Conservation (phyloP, 1,284 basidiomycete genomes). For the Cutaneotrichosporon sp. region DNA sequence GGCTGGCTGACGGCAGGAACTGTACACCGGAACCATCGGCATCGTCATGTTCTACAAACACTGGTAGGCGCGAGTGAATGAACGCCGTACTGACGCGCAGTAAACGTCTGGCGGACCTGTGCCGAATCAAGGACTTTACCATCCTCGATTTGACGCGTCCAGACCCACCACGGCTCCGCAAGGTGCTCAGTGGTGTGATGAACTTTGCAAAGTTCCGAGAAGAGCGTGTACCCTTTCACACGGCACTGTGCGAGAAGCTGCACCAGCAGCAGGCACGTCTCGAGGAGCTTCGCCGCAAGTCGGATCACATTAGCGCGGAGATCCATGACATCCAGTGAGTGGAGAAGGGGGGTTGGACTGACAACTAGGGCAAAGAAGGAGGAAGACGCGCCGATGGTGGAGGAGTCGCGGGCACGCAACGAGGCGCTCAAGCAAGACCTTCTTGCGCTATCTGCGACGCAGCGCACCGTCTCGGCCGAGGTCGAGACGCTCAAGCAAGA, state of each 20-base stretch:
- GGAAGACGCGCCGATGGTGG: constrained; percentile 65
- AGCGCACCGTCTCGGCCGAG: constrained; percentile 52
- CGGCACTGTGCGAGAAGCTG: constrained; percentile 14
- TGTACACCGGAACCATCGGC: constrained; percentile 57
- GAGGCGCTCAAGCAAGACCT: constrained; percentile 59
- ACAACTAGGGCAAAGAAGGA: constrained; percentile 58
- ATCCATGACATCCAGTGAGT: constrained; percentile 62
- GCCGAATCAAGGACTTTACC: constrained; percentile 71
- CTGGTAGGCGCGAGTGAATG: constrained; percentile 51
- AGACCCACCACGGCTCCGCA: constrained; percentile 63
- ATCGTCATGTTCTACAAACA: constrained; percentile 63
- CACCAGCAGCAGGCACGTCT: not conserved
- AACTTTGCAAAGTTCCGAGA: constrained; percentile 78
- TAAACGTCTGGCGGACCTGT: constrained; percentile 57
- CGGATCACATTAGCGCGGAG: constrained; percentile 55
- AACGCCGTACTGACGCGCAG: constrained; percentile 51
- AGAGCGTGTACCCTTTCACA: constrained; percentile 23
- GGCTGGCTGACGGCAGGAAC: constrained; percentile 52
- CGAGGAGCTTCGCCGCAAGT: constrained; percentile 51
- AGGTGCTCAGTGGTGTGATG: constrained; percentile 76
- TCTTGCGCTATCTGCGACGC: constrained; percentile 58
- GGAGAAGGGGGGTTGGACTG: not conserved
- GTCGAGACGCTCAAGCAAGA: constrained; percentile 63
- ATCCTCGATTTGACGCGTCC: constrained; percentile 68
- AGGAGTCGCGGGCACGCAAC: constrained; percentile 59